phyloP scores from a whole-genome alignment of 2,329 filamentous ascomycete species.

The Orbilia ellipsospora region DNA sequence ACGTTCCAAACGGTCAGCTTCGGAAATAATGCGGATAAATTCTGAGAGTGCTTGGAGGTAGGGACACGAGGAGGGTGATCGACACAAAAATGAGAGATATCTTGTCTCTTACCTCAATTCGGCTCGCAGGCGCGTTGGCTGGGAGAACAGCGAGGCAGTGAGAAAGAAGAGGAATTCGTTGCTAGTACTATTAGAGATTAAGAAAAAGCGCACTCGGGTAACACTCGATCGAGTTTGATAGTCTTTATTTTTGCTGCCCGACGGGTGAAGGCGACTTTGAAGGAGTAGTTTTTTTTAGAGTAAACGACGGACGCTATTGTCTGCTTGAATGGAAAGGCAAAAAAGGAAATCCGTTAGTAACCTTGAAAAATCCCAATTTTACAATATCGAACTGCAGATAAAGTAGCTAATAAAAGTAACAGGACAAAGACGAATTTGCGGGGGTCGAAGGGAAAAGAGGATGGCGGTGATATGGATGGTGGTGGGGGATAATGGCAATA shows the following conservation, averaged over 20 bases:
- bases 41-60: constrained; percentile 25
- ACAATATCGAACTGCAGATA: constrained; percentile 7
- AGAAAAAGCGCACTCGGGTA: constrained; percentile 11
- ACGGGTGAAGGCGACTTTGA: constrained; percentile 8
- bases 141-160: constrained; percentile 11
- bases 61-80: constrained; percentile 23
- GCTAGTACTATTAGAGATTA: constrained; percentile 49
- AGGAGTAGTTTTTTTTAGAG: constrained; percentile 31
- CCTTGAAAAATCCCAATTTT: neutral
- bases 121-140: constrained; percentile 42
- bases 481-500: constrained; percentile 21
- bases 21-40: constrained; percentile 8
- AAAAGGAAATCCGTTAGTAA: constrained; percentile 41
- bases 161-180: constrained; percentile 10
- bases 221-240: constrained; percentile 2
- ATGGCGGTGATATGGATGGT: neutral
- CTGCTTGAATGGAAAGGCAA: constrained; percentile 4
- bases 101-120: constrained; percentile 52
- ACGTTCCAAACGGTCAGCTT: constrained; percentile 28
- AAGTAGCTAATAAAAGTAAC: neutral
- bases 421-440: constrained; percentile 22
- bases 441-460: neutral
- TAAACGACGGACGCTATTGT: constrained; percentile 52
- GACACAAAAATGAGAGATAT: constrained; percentile 39
- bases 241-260: neutral